phyloP scores from a whole-genome alignment of 306 rosid species.

The Pachyrhizus erosus region DNA sequence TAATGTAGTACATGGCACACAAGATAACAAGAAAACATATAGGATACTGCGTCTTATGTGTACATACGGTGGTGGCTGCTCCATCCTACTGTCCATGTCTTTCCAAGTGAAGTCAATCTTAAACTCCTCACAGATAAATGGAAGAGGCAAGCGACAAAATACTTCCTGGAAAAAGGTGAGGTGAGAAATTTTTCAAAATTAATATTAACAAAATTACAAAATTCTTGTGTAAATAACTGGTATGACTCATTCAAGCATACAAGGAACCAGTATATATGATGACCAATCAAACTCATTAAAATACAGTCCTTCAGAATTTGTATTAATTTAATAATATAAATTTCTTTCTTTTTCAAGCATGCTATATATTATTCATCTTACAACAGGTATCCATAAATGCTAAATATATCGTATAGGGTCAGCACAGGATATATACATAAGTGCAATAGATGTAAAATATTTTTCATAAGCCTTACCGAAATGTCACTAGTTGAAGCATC shows the following conservation, averaged over 20 bases:
- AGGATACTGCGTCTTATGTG: constrained; percentile 96
- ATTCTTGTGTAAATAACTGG: constrained; percentile 4
- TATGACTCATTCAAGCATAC: constrained; percentile 2
- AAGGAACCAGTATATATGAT: constrained; percentile 19
- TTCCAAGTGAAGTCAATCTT: constrained; percentile 80
- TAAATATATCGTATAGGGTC: constrained; percentile 27
- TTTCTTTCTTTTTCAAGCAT: constrained; percentile 4
- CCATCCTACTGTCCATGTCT: constrained; percentile 70
- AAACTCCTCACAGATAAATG: constrained; percentile 78
- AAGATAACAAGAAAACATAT: constrained; percentile 1
- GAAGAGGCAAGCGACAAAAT: constrained; percentile 78
- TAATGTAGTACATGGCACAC: constrained; percentile 24
- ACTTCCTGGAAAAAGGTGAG: constrained; percentile 62
- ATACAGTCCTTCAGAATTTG: neutral
- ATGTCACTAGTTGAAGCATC: constrained; percentile 68
- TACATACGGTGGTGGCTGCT: constrained; percentile 78
- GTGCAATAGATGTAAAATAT: constrained; percentile 29
- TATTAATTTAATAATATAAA: constrained; percentile 11
- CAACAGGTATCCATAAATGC: constrained; percentile 20
- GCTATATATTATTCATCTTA: constrained; percentile 7
- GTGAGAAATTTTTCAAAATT: constrained; percentile 12
- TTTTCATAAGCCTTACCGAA: constrained; percentile 62
- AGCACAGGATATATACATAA: constrained; percentile 15
- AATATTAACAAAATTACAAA: constrained; percentile 30
- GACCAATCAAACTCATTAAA: constrained; percentile 13